Evolutionary conservation across 2,329 filamentous ascomycete species (phyloP).

Genomic region (Rutstroemia sp.): DNA sequence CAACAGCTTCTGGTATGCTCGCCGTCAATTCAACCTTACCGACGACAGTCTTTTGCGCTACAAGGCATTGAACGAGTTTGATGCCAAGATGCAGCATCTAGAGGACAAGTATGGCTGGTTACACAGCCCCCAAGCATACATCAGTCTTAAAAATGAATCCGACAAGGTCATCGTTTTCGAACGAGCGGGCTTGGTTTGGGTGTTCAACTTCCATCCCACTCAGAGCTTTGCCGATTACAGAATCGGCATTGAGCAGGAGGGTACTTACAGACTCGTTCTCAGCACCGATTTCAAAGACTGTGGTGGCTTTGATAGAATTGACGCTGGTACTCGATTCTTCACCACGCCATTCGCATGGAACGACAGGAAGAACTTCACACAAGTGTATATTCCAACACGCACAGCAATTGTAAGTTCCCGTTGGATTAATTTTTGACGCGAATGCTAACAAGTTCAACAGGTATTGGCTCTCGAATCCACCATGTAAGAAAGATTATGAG

Average conservation of each 20-base stretch:
- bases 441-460: slow-evolving; percentile 17
- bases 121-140: slow-evolving; percentile 75
- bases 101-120: slow-evolving; percentile 93
- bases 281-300: slow-evolving; percentile 72
- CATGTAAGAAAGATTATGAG: slow-evolving; percentile 9
- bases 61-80: slow-evolving; percentile 87
- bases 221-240: slow-evolving; percentile 87
- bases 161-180: slow-evolving; percentile 98
- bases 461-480: slow-evolving; percentile 32
- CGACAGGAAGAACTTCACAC: slow-evolving; percentile 78
- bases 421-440: background rate
- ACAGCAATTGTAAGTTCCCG: slow-evolving; percentile 65
- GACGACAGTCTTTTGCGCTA: slow-evolving; percentile 84
- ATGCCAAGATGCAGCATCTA: slow-evolving; percentile 79
- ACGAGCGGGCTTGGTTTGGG: slow-evolving; percentile 78
- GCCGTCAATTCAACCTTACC: slow-evolving; percentile 86
- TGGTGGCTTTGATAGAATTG: slow-evolving; percentile 72
- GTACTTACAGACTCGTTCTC: slow-evolving; percentile 81
- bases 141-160: slow-evolving; percentile 85
- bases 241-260: slow-evolving; percentile 75
- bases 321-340: slow-evolving; percentile 79
- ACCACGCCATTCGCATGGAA: slow-evolving; percentile 92
- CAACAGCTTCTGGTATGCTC: slow-evolving; percentile 91
- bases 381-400: slow-evolving; percentile 81
- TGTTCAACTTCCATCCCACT: slow-evolving; percentile 92